phyloP scores from a whole-genome alignment of 2,329 filamentous ascomycete species.

The Emergomyces orientalis region DNA sequence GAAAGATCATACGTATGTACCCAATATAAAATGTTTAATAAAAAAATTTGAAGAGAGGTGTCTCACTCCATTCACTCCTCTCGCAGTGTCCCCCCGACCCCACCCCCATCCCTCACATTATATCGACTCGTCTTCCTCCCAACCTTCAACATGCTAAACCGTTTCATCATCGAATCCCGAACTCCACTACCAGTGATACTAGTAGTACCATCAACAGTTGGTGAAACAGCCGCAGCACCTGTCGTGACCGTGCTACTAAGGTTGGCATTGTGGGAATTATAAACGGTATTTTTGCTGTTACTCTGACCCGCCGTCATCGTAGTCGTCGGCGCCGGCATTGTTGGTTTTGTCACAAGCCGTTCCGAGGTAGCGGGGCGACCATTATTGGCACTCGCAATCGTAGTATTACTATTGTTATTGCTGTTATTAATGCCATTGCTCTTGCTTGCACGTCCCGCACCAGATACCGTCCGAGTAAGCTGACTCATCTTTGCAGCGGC shows the following conservation, averaged over 20 bases:
- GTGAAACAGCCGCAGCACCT: not conserved
- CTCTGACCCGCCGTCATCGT: not conserved
- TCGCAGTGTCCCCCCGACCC: slow-evolving; percentile 21
- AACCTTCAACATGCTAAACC: slow-evolving; percentile 68
- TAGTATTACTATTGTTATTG: not conserved
- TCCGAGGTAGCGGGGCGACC: not conserved
- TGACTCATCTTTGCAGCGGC: slow-evolving; percentile 3
- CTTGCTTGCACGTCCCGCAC: not conserved
- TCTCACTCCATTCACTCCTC: slow-evolving; percentile 27
- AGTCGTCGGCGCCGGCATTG: not conserved
- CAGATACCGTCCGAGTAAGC: not conserved
- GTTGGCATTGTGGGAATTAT: not conserved
- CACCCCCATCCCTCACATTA: slow-evolving; percentile 31
- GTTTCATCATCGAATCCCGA: slow-evolving; percentile 61
- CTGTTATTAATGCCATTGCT: not conserved
- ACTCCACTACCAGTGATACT: slow-evolving; percentile 17
- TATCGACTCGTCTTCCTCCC: slow-evolving; percentile 58
- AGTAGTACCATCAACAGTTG: not conserved
- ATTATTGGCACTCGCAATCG: not conserved
- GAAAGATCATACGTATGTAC: not conserved
- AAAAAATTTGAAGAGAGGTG: not conserved
- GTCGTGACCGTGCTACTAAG: not conserved
- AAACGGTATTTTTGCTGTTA: not conserved
- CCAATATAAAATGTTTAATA: slow-evolving; percentile 2
- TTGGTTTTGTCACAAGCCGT: not conserved